phyloP scores from a whole-genome alignment of 2,329 filamentous ascomycete genomes.

The Fusarium lateritium region DNA sequence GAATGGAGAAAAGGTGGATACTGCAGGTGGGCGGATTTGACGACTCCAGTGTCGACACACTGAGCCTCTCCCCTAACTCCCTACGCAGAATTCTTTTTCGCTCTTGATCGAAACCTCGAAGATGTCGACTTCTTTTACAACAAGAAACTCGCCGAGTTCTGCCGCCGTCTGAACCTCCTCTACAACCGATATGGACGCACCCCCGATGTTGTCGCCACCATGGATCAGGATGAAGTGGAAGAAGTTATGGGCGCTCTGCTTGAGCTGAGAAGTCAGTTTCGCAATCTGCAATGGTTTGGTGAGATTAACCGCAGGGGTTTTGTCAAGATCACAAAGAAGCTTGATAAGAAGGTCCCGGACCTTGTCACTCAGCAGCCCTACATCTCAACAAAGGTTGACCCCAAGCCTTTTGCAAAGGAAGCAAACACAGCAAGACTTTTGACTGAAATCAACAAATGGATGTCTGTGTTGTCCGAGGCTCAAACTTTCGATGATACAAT shows the following conservation, averaged over 20 bases:
- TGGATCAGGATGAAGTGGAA: slow-evolving; percentile 91
- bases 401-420: slow-evolving; percentile 87
- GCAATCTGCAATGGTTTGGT: slow-evolving; percentile 97
- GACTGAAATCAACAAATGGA: slow-evolving; percentile 87
- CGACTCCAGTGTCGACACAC: slow-evolving; percentile 47
- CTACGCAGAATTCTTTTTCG: slow-evolving; percentile 91
- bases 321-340: slow-evolving; percentile 98
- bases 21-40: slow-evolving; percentile 81
- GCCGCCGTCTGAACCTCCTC: slow-evolving; percentile 86
- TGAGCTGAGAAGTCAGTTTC: slow-evolving; percentile 87
- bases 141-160: slow-evolving; percentile 90
- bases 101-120: slow-evolving; percentile 96
- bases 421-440: slow-evolving; percentile 64
- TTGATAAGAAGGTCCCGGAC: slow-evolving; percentile 92
- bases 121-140: slow-evolving; percentile 98
- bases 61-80: slow-evolving; percentile 53
- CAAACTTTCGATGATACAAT: slow-evolving; percentile 82
- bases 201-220: slow-evolving; percentile 76
- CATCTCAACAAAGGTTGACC: slow-evolving; percentile 90
- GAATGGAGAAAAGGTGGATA: slow-evolving; percentile 82
- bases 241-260: slow-evolving; percentile 92
- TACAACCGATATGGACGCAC: slow-evolving; percentile 88
- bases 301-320: slow-evolving; percentile 97
- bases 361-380: slow-evolving; percentile 87
- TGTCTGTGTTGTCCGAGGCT: slow-evolving; percentile 84